Conservation (phyloP, 495 filamentous ascomycete species). For the Daldinia loculata region DNA sequence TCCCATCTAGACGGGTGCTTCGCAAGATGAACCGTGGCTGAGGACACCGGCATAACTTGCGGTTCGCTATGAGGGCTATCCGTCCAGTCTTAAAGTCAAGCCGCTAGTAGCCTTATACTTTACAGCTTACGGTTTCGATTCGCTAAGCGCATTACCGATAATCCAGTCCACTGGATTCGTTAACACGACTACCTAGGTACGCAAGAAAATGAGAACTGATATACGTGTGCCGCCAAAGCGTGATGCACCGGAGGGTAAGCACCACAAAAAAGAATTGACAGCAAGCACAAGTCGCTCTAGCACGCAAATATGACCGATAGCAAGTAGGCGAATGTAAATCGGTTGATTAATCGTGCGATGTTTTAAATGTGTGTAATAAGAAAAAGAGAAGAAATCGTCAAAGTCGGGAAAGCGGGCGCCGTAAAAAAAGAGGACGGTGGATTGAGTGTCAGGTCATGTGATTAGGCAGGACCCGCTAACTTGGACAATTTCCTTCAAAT, state of each 20-base stretch:
- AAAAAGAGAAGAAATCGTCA: constrained; percentile 39
- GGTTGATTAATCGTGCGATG: constrained; percentile 62
- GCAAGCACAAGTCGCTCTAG: constrained; percentile 50
- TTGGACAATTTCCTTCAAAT: constrained; percentile 17
- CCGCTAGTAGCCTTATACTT: not conserved
- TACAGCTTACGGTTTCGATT: not conserved
- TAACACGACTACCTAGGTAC: not conserved
- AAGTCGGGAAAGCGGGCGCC: not conserved
- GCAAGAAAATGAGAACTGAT: constrained; percentile 1
- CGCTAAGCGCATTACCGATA: too few relatives aligned
- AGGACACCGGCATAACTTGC: not conserved
- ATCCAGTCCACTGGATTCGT: too few relatives aligned
- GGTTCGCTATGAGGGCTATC: not conserved
- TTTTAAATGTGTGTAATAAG: constrained; percentile 53
- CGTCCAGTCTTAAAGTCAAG: not conserved
- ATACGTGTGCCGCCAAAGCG: constrained; percentile 40
- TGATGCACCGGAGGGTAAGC: constrained; percentile 30
- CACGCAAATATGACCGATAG: constrained; percentile 63
- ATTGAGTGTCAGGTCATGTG: constrained; percentile 19
- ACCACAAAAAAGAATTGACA: constrained; percentile 35
- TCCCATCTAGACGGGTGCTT: constrained; percentile 57
- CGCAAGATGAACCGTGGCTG: constrained; percentile 53
- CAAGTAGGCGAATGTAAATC: constrained; percentile 54
- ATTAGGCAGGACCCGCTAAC: not conserved
- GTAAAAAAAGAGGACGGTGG: constrained; percentile 5